These are phyloP conservation scores for Protomyces pachydermus DNA, from an alignment of 1,139 yeast genomes.

Conservation along the genomic window DNA sequence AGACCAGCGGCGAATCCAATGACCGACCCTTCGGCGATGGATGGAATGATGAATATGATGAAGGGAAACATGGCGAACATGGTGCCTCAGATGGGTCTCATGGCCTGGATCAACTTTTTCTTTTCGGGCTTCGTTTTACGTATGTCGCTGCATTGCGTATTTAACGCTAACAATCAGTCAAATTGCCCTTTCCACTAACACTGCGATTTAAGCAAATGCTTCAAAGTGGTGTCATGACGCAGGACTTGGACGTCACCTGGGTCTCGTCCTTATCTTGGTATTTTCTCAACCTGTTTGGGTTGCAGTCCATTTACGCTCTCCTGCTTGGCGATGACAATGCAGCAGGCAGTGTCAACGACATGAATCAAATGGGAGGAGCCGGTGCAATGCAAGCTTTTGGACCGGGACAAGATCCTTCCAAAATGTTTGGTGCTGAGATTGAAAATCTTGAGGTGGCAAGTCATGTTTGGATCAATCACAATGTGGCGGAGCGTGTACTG, in stretches of 20 bases:
- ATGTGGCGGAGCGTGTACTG: conserved; percentile 62
- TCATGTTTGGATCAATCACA: conserved; percentile 56
- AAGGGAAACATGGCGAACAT: conserved; percentile 77
- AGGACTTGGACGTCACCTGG: conserved; percentile 83
- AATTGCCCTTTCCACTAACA: conserved; percentile 77
- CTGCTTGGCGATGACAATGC: conserved; percentile 53
- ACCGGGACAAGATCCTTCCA: conserved; percentile 48
- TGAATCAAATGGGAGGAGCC: conserved; percentile 32
- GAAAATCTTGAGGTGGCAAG: conserved; percentile 67
- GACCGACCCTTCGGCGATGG: conserved; percentile 65
- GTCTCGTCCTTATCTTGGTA: conserved; percentile 99
- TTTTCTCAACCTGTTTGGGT: conserved; percentile 79
- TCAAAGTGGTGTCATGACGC: conserved; percentile 79
- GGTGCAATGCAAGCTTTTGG: conserved; percentile 43
- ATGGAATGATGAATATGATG: conserved; percentile 72
- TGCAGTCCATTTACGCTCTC: conserved; percentile 72
- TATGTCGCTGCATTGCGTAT: conserved; percentile 11
- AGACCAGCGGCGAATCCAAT: conserved; percentile 52
- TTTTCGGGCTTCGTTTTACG: conserved; percentile 80
- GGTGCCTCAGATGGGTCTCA: conserved; percentile 84
- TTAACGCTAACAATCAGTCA: conserved; percentile 44
- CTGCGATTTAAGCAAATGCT: conserved; percentile 85
- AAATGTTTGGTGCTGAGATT: conserved; percentile 63
- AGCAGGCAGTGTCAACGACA: conserved; percentile 29
- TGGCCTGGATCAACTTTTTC: conserved; percentile 95